A percentile compares a stretch with the other conserved stretches of the same genome.
Evolutionary conservation across 164 flowering plant genomes (phyloP).

Genomic region (Amborella trichopoda): DNA sequence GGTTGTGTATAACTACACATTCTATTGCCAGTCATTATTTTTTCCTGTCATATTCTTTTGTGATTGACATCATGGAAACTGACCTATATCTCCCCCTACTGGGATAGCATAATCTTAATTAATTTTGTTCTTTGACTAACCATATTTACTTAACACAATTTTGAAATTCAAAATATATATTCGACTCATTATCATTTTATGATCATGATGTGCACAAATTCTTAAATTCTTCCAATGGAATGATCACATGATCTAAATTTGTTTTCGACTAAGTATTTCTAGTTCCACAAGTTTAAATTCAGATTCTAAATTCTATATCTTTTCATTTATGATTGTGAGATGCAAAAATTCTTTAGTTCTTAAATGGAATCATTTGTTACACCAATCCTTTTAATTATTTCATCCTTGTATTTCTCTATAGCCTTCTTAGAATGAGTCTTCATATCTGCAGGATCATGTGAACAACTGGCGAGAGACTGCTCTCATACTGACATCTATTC

Average conservation of each 20-base stretch:
- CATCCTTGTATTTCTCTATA: neutral
- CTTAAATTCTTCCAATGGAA: neutral
- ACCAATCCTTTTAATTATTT: neutral
- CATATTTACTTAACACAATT: neutral
- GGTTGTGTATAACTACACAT: no score
- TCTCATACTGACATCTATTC: constrained; percentile 51
- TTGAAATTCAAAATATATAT: neutral
- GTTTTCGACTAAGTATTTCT: neutral
- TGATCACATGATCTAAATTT: neutral
- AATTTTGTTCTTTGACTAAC: no score
- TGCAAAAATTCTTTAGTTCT: neutral
- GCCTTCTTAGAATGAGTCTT: neutral
- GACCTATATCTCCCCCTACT: no score
- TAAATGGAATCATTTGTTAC: neutral
- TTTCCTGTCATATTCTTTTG: neutral
- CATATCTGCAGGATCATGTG: constrained; percentile 42
- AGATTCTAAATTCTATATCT: neutral
- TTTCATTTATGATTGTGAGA: neutral
- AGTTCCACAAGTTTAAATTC: neutral
- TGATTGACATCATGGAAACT: neutral
- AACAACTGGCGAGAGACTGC: constrained; percentile 76
- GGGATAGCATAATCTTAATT: no score
- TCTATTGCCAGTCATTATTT: neutral
- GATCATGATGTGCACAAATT: neutral
- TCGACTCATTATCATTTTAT: neutral